phyloP scores from a whole-genome alignment of 2,329 filamentous ascomycete species.

The Claviceps cyperi region DNA sequence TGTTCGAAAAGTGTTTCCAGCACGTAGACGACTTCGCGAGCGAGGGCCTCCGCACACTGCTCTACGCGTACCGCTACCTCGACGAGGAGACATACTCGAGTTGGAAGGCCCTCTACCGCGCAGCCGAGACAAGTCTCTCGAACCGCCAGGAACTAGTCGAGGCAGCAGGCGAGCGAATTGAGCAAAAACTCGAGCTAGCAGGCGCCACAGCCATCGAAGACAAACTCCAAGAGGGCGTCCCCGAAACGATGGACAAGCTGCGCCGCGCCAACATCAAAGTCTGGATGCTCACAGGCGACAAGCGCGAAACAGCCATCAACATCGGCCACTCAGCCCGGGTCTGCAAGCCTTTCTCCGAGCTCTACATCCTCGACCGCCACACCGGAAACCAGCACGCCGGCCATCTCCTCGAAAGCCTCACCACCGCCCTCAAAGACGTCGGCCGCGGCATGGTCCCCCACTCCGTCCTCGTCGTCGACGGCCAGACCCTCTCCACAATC shows the following conservation, averaged over 20 bases:
- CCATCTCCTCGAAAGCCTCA: conserved; percentile 27
- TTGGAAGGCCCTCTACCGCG: conserved; percentile 67
- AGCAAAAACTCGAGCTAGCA: conserved; percentile 66
- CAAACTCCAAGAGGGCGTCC: conserved; percentile 78
- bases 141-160: conserved; percentile 71
- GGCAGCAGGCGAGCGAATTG: conserved; percentile 64
- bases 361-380: conserved; percentile 60
- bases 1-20: conserved; percentile 77
- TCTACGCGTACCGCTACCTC: conserved; percentile 70
- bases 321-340: conserved; percentile 79
- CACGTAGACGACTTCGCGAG: conserved; percentile 82
- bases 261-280: conserved; percentile 81
- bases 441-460: conserved; percentile 57
- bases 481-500: conserved; percentile 59
- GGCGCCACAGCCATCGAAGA: conserved; percentile 91
- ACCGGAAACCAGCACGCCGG: conserved; percentile 50
- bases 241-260: conserved; percentile 82
- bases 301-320: conserved; percentile 84
- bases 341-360: conserved; percentile 54
- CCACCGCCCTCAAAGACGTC: conserved; percentile 51
- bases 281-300: conserved; percentile 95
- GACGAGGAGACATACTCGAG: conserved; percentile 57
- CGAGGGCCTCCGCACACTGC: conserved; percentile 70
- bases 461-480: conserved; percentile 72
- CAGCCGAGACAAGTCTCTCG: conserved; percentile 70